Evolutionary conservation across 768 basidiomycete genomes (phyloP), one percentile per base, ranked within the genome.

Genomic region (Termitomyces sp.): DNA sequence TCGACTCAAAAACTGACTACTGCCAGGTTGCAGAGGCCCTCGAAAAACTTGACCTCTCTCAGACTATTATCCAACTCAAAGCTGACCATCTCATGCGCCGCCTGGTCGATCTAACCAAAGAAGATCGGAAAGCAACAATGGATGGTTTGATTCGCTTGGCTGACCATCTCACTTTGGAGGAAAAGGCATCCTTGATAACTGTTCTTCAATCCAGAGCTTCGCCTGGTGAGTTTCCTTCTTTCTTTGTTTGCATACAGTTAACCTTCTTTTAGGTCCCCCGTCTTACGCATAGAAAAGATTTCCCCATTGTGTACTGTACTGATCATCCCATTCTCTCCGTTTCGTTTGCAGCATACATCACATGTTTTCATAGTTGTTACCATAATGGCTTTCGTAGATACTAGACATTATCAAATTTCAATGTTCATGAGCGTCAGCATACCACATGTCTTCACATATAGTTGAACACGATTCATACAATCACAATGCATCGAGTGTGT

Each of bases 51-150:
- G 88, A 92, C 63, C 69, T 92, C 32, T 74, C 82, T 6, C 73
- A 80, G 50, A 84, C 87, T 0, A 55, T 88, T 53, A 73, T 80
- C 14, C 82, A 89, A 64, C 76, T 94, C 52, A 86, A 81, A 65
- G 80, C 85, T 19, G 89, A 92, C 61, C 75, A 87, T 63, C 77
- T 95, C 37, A 70, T 85, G 59, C 80, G 82, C 48, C 79, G 81
- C 53, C 76, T 95, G 73, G 72, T 90, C 25, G 81, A 83, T 14
- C 74, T 88, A 60, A 80, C 85, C 12, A 84, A 86, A 59, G 85
- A 86, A 63, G 89, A 95, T 68, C 82, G 85, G 48, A 90, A 90
- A 72, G 86, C 85, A 9, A 83, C 89, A 1, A 69, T 95, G 59
- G 85, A 87, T 59, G 86, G 90, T 35, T 80, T 95, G 57, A 70